Conservation (phyloP, 441 rosid genomes). For the Adansonia gregorii region DNA sequence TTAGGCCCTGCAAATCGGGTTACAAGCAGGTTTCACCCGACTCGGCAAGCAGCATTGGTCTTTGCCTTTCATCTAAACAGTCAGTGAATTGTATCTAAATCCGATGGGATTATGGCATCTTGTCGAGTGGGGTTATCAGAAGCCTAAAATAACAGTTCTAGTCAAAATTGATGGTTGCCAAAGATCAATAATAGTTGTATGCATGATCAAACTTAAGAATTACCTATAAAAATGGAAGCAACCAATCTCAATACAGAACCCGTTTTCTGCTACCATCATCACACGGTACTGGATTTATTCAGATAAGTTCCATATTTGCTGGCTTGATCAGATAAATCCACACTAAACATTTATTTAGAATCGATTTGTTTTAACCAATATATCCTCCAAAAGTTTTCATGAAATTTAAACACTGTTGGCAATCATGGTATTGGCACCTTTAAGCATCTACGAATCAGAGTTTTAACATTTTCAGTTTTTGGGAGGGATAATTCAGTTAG, state of each 20-base stretch:
- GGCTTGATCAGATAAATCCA: no score
- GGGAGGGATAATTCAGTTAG: neutral
- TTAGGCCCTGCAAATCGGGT: neutral
- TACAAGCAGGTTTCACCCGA: neutral
- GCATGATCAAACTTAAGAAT: no score
- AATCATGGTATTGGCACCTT: neutral
- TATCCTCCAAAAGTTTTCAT: no score
- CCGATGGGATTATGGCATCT: neutral
- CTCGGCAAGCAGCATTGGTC: neutral
- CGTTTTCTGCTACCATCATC: no score
- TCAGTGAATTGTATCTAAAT: rapidly evolving
- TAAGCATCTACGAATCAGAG: neutral
- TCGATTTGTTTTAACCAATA: no score
- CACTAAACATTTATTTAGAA: no score
- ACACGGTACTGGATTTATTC: no score
- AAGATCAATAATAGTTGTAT: neutral
- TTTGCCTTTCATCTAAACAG: neutral
- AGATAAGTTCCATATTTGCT: no score
- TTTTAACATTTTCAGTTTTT: neutral
- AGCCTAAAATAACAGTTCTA: neutral
- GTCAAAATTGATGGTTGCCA: neutral
- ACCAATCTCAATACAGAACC: no score
- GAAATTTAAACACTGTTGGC: no score
- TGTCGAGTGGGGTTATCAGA: neutral
- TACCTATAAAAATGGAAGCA: no score